These are phyloP conservation scores for Datura wrightii DNA, from an alignment of 257 asterid species.

Conservation along the genomic window DNA sequence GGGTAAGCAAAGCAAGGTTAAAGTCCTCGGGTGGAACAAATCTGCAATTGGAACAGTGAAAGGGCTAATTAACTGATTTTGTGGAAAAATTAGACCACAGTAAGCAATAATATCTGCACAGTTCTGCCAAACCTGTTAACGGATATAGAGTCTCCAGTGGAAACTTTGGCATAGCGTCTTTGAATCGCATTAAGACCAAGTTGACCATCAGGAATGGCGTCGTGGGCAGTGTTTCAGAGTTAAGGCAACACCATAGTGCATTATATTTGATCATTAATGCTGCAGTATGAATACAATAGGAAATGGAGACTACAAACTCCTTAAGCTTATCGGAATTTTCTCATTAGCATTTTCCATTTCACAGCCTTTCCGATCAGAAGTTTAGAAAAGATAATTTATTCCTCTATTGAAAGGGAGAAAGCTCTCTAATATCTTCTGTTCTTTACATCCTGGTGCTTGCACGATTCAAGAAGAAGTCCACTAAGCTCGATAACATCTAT, in stretches of 20 bases:
- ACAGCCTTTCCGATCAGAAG: neutral
- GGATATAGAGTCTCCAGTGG: slow-evolving; percentile 74
- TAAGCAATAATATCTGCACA: neutral
- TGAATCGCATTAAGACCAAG: slow-evolving; percentile 89
- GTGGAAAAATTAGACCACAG: neutral
- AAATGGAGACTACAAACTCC: neutral
- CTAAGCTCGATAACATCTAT: no score
- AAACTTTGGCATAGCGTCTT: slow-evolving; percentile 87
- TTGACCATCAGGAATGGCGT: slow-evolving; percentile 59
- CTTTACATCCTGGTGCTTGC: no score
- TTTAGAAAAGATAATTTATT: neutral
- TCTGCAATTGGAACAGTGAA: slow-evolving; percentile 45
- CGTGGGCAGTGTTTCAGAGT: slow-evolving; percentile 70
- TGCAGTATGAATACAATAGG: neutral
- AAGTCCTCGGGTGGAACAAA: slow-evolving; percentile 84
- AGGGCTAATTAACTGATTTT: neutral
- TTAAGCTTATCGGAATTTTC: neutral
- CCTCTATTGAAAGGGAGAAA: neutral
- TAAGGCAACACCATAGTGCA: slow-evolving; percentile 54
- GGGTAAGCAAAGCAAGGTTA: slow-evolving; percentile 77
- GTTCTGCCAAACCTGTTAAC: slow-evolving; percentile 63
- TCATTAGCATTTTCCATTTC: neutral
- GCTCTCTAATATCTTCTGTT: neutral
- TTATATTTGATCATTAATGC: slow-evolving; percentile 9
- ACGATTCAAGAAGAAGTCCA: no score